Evolutionary conservation across 306 rosid species (phyloP), one percentile per base, ranked within the genome.

Genomic region (Acacia crassicarpa): DNA sequence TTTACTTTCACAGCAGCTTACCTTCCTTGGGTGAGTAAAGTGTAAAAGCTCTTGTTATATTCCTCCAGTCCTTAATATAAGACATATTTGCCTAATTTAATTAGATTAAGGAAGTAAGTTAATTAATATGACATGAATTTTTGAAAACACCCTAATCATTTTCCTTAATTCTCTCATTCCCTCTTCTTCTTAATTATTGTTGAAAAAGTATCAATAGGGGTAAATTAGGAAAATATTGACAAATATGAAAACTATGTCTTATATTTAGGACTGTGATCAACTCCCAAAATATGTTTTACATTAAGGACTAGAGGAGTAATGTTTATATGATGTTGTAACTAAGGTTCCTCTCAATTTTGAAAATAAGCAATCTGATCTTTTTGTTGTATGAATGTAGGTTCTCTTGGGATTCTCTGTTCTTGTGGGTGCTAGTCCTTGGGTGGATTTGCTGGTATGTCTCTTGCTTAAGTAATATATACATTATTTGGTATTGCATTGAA

Each of bases 1-100:
- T 93, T 96, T 59, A 92, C 94, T 35, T 96, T 93, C 84, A 96
- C 99, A 10, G 96, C 98, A 27, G 97, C 97, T 61, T 93, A 96
- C 88, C 97, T 93, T 83, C 98, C 98, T 61, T 96, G 98, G 99
- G 99, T 96, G 81, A 67, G 97, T 91, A 66, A 22, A 16, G 80
- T 56, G 97, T 91, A 66, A 22, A 20, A 61, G 48, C 32, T 40
- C 30, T 17, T 58, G 19, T 59, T 81, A 38, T 68, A 35, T 5
- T 5, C 6, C 6, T 5, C 1, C 1, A 0, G 7, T 35, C 7
- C 7, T 35, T 35, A 5, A 35, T 35, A 35, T 35, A 35, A 35
- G 1, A 35, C 7, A 35, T 35, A 5, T 35, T 35, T 35, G 5
- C 1, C 7, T 35, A 35, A 35, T 35, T 35, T 5, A 1, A 35